phyloP scores from a whole-genome alignment of 331 rosid genomes.

The Malus hybrid region DNA sequence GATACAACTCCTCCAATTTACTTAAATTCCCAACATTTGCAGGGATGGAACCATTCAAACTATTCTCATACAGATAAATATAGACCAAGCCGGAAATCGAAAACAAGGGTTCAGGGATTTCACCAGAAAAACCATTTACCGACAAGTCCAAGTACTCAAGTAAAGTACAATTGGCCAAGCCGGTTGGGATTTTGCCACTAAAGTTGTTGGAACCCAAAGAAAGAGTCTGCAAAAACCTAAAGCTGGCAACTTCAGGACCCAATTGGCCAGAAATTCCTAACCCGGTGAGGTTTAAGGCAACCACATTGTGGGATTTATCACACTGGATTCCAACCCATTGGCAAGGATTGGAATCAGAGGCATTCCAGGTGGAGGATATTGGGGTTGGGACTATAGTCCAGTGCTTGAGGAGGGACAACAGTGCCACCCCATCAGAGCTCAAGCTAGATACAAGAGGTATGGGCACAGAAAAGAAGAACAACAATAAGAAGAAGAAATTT shows the following conservation, averaged over 20 bases:
- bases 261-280: conserved; percentile 46
- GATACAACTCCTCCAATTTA: conserved; percentile 21
- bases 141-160: conserved; percentile 41
- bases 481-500: neutral
- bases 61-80: conserved; percentile 38
- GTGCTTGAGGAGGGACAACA: conserved; percentile 36
- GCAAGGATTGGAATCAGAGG: conserved; percentile 67
- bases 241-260: conserved; percentile 44
- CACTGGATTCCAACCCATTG: conserved; percentile 70
- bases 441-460: conserved; percentile 28
- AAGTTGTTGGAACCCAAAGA: conserved; percentile 24
- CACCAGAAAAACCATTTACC: conserved; percentile 28
- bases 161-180: conserved; percentile 36
- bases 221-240: conserved; percentile 40
- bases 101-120: conserved; percentile 46
- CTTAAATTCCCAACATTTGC: conserved; percentile 42
- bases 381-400: conserved; percentile 45
- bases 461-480: conserved; percentile 15
- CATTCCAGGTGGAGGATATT: conserved; percentile 49
- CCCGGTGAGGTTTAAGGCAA: conserved; percentile 44
- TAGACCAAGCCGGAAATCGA: conserved; percentile 25
- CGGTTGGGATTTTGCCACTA: conserved; percentile 37
- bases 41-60: conserved; percentile 53
- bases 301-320: conserved; percentile 28
- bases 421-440: conserved; percentile 56